Conservation (phyloP, 805 yeast species). For the Saturnispora silvae region DNA sequence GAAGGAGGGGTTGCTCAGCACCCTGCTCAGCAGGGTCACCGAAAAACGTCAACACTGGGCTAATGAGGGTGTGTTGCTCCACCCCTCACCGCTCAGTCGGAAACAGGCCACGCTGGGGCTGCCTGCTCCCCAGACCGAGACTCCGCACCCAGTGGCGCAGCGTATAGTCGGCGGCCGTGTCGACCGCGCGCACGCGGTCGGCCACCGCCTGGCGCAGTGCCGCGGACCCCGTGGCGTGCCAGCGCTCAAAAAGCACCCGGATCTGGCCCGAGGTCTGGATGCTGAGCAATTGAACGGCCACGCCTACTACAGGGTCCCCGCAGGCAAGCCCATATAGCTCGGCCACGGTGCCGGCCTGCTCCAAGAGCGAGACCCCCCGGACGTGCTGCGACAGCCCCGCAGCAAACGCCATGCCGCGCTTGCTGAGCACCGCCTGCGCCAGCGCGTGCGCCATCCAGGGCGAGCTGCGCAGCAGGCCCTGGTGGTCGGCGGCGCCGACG, state of each 20-base stretch:
- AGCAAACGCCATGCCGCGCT: conserved; percentile 46
- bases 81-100: too few relatives aligned
- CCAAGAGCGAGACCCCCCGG: conserved; percentile 2
- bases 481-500: not conserved
- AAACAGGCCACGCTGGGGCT: too few relatives aligned
- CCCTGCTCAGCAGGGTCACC: not conserved
- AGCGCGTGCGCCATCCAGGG: too few relatives aligned
- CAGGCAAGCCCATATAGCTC: too few relatives aligned
- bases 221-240: too few relatives aligned
- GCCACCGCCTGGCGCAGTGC: too few relatives aligned
- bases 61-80: too few relatives aligned
- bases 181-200: not conserved
- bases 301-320: too few relatives aligned
- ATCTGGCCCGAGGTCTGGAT: not conserved
- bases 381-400: conserved; percentile 52
- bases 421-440: too few relatives aligned
- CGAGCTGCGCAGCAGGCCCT: not conserved
- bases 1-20: not conserved
- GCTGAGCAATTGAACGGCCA: too few relatives aligned
- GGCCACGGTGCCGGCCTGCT: not conserved
- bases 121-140: too few relatives aligned
- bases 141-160: not conserved
- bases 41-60: too few relatives aligned
- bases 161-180: not conserved
- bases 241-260: not conserved